Evolutionary conservation across 2,329 filamentous ascomycete genomes (phyloP), one percentile per base, ranked within the genome.

Genomic region (Colletotrichum spaethianum): DNA sequence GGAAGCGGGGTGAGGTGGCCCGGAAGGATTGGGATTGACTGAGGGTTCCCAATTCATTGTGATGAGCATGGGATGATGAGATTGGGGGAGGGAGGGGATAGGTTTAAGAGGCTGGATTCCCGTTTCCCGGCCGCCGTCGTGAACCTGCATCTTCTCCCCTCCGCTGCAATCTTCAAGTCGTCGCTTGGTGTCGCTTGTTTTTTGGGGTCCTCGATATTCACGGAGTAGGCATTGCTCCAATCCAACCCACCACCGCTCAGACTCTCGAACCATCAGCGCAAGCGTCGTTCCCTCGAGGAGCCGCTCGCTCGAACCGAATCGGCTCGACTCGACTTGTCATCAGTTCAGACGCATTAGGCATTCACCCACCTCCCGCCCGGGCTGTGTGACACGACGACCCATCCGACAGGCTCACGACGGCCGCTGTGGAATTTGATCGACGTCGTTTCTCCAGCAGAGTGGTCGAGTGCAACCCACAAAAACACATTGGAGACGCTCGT

Each of bases 31-130:
- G 68, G 55, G 26, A 28, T 38, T 61, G 53, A 33, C 60, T 48
- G 23, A 67, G 42, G 36, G 61, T 38, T 16, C 14, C 61, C 63
- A 53, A 44, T 55, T 59, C 42, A 44, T 63, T 56, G 33, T 36
- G 57, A 61, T 46, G 44, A n/a, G 56, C 26, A 53, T 63, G 56
- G 50, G 53, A 55, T 48, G 63, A 50, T 38, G 44, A 26, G 31
- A 52, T 56, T n/a, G 33, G 16, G 20, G 46, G n/a, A 23, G 46
- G 16, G 33, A 26, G 28, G 55, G 50, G 26, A 42, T 62, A 48
- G 44, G 52, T 72, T 72, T 72, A 72, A 72, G 69, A 69, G 59
- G 69, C 59, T 55, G 12, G 44, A 46, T 48, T 60, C 65, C 69
- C 69, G 31, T 23, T 53, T 63, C 16, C 64, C 53, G 57, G 65